Evolutionary conservation across 1,284 basidiomycete species (phyloP).

Genomic region (Leccinum fallax): DNA sequence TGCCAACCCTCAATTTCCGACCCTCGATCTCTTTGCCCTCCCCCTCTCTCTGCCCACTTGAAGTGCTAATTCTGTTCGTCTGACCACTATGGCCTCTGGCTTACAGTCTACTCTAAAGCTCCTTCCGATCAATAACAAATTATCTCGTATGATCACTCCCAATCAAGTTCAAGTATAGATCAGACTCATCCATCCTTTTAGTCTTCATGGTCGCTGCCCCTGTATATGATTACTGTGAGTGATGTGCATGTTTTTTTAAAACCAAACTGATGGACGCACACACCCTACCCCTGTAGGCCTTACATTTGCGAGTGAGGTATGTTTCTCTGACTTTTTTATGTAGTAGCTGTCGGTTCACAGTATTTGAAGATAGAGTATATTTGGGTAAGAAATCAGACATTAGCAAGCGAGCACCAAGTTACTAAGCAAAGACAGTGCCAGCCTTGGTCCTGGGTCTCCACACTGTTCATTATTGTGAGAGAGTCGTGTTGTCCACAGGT

Average conservation of each 20-base stretch:
- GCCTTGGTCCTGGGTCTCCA: constrained; percentile 3
- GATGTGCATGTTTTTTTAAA: neutral
- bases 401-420: neutral
- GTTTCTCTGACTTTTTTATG: neutral
- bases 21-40: neutral
- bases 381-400: neutral
- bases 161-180: neutral
- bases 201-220: neutral
- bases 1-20: neutral
- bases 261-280: neutral
- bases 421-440: neutral
- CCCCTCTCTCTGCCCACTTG: neutral
- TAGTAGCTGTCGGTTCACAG: neutral
- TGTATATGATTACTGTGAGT: neutral
- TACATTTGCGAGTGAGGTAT: neutral
- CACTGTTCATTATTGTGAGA: constrained; percentile 1
- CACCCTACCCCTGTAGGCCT: neutral
- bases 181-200: neutral
- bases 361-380: neutral
- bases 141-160: neutral
- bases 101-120: neutral
- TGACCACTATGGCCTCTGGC: neutral
- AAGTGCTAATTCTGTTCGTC: neutral
- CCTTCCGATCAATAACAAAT: neutral
- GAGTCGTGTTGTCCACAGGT: too few species aligned